These are phyloP conservation scores for Boletus sp. DNA, from an alignment of 1,284 basidiomycete genomes.

Conservation along the genomic window DNA sequence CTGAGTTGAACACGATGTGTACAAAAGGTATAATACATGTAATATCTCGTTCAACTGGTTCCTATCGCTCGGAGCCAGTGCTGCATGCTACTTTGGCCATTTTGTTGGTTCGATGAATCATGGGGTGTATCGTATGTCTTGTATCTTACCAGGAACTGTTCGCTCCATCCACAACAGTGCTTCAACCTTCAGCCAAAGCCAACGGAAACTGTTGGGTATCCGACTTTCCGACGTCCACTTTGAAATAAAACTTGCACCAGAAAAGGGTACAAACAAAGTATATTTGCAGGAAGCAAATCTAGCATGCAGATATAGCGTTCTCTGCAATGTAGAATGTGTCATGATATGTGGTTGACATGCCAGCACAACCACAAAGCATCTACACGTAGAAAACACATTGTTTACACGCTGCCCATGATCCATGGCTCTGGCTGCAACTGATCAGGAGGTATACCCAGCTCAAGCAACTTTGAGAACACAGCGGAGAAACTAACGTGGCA, in stretches of 20 bases:
- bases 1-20: too few species aligned
- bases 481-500: slow-evolving; percentile 68
- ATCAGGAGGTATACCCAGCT: slow-evolving; percentile 83
- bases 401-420: slow-evolving; percentile 59
- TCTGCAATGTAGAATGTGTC: neutral
- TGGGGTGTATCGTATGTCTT: too few species aligned
- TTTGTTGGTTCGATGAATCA: too few species aligned
- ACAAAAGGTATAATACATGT: too few species aligned
- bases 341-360: slow-evolving; percentile 8
- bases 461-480: slow-evolving; percentile 77
- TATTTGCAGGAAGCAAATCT: neutral
- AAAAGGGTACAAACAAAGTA: neutral
- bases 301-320: neutral
- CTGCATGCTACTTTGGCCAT: too few species aligned
- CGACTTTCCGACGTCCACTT: neutral
- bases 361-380: neutral
- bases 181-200: too few species aligned
- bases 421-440: slow-evolving; percentile 80
- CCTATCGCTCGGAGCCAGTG: too few species aligned
- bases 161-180: too few species aligned
- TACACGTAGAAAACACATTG: neutral
- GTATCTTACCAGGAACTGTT: too few species aligned
- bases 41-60: too few species aligned
- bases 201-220: neutral
- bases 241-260: too few species aligned